Evolutionary conservation across 129 eudicot genomes (phyloP).

Genomic region (Cynara cardunculus): DNA sequence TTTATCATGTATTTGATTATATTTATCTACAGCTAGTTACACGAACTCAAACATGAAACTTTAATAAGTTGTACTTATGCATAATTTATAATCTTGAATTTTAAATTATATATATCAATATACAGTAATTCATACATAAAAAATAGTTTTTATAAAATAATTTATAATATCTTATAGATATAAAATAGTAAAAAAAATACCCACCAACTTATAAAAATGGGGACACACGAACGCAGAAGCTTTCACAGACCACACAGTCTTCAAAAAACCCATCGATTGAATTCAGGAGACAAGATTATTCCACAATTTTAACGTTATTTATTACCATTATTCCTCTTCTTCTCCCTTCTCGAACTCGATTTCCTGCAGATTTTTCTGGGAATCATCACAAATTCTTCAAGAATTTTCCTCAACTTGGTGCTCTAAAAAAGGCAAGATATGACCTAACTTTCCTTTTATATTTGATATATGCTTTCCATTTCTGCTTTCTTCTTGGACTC

Average conservation of each 20-base stretch:
- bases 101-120: too few relatives aligned
- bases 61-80: too few relatives aligned
- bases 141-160: too few relatives aligned
- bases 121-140: too few relatives aligned
- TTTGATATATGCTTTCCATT: conserved; percentile 3
- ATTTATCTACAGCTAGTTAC: too few relatives aligned
- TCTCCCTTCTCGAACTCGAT: conserved; percentile 25
- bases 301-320: conserved; percentile 1
- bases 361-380: conserved; percentile 18
- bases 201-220: conserved; percentile 22
- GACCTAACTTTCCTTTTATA: conserved; percentile 17
- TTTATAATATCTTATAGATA: too few relatives aligned
- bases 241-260: conserved; percentile 9
- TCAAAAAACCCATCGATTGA: conserved; percentile 12
- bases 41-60: too few relatives aligned
- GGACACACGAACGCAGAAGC: conserved; percentile 28
- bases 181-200: background rate
- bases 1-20: too few relatives aligned
- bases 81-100: too few relatives aligned
- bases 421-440: conserved; percentile 23
- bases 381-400: background rate
- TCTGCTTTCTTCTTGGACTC: conserved; percentile 17
- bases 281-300: background rate
- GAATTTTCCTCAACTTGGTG: conserved; percentile 11
- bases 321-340: conserved; percentile 7